Conservation (phyloP, 2,329 filamentous ascomycete species). For the Fusarium pininemorale region DNA sequence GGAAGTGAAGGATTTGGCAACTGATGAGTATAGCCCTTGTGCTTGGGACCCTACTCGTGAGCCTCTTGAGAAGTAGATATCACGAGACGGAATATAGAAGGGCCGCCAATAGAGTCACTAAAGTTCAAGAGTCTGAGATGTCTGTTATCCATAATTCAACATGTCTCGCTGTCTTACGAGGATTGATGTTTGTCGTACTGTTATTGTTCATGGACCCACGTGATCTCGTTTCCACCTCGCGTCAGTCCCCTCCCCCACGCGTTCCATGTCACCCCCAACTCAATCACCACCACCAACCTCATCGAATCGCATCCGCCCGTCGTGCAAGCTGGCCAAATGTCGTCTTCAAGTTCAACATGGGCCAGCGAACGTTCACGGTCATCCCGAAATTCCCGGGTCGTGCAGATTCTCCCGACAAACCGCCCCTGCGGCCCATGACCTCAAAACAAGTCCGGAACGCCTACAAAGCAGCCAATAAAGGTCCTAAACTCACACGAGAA, state of each 20-base stretch:
- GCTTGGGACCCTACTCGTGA: slow-evolving; percentile 65
- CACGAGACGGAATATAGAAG: neutral
- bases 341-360: slow-evolving; percentile 42
- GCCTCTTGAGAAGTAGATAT: slow-evolving; percentile 52
- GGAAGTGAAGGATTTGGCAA: slow-evolving; percentile 61
- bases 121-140: neutral
- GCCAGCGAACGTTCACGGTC: slow-evolving; percentile 57
- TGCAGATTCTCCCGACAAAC: slow-evolving; percentile 26
- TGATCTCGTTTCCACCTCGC: slow-evolving; percentile 42
- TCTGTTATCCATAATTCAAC: neutral
- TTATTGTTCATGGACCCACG: slow-evolving; percentile 30
- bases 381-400: slow-evolving; percentile 48
- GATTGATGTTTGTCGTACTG: neutral
- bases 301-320: neutral
- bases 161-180: neutral
- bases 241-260: slow-evolving; percentile 23
- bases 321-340: slow-evolving; percentile 24
- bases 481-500: slow-evolving; percentile 51
- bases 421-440: slow-evolving; percentile 50
- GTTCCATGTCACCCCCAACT: slow-evolving; percentile 1
- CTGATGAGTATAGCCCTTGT: slow-evolving; percentile 62
- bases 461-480: slow-evolving; percentile 48
- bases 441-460: slow-evolving; percentile 54
- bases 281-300: neutral
- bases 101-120: neutral